Conservation (phyloP, 805 yeast species). For the Cyberlindnera xylosilytica region DNA sequence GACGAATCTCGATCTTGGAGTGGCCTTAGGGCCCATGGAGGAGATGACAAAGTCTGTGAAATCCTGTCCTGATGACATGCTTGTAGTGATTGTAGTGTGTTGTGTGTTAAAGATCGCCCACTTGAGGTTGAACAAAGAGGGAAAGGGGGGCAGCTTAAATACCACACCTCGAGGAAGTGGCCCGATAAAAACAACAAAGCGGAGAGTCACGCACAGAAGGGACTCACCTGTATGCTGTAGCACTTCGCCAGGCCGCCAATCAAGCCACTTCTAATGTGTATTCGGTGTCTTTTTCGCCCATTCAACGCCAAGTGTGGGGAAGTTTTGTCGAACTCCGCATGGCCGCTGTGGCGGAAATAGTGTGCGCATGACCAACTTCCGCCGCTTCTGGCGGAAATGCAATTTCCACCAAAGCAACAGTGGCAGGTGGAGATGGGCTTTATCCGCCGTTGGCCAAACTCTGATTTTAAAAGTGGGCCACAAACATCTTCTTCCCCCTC, state of each 20-base stretch:
- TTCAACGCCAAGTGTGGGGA: neutral
- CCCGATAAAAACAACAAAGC: neutral
- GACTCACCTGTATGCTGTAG: no score
- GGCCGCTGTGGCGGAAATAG: neutral
- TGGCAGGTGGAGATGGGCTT: no score
- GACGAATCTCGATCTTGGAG: slow-evolving; percentile 9
- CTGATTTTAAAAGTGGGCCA: neutral
- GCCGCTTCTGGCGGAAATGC: neutral
- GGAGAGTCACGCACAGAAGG: neutral
- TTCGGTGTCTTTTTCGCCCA: neutral
- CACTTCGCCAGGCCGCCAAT: no score
- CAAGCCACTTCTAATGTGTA: neutral
- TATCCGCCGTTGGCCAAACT: neutral
- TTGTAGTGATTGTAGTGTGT: neutral
- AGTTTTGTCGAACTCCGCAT: neutral
- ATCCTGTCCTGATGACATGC: slow-evolving; percentile 1
- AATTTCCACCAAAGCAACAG: no score
- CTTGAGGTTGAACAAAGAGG: no score
- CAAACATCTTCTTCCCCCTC: no score
- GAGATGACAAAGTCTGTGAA: slow-evolving; percentile 8
- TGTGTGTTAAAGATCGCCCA: no score
- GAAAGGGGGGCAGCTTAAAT: no score
- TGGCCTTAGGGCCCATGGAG: slow-evolving; percentile 11
- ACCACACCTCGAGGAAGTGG: no score
- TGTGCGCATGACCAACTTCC: neutral